Base-by-base conservation (phyloP, 2,329 filamentous ascomycete genomes). In the Pseudogymnoascus sp. region DNA sequence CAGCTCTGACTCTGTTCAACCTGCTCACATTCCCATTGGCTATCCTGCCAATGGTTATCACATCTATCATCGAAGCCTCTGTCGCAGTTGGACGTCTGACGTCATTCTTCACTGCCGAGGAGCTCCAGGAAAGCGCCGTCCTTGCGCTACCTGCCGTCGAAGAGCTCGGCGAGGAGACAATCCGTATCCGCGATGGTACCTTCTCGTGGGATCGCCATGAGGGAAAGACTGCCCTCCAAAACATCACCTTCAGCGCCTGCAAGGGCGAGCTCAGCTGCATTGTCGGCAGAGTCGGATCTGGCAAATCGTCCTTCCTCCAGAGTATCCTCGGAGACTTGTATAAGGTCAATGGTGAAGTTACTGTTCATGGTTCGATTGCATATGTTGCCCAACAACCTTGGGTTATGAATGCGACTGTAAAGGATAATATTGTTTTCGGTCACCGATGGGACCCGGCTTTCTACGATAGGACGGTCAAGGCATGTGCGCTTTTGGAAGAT, bases 321-420 rank as follows among this genome's bases (percentile, higher is more conserved):
- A 86, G 89, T 62, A 84, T 99, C 63, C 84, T 99, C 3, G 95
- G 95, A 65, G 93, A 97, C 75, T 76, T 99, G 3, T 97, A 89
- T 87, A 97, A 97, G 75, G 82, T 88, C 60, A 86, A 90, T 65
- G 95, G 95, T 59, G 83, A 90, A 66, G 93, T 97, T 3, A 82
- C 89, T 63, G 82, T 99, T 8, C 87, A 90, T 69, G 96, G 95
- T 56, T 85, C 83, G 28, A 84, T 91, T 42, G 95, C 95, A 1
- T 99, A 97, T 74, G 95, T 96, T 64, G 90, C 92, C 14, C 96
- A 99, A 75, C 87, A 90, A 71, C 81, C 92, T 18, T 99, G 96
- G 95, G 90, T 99, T 61, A 93, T 97, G 87, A 99, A 99, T 73
- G 95, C 95, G 7, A 96, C 90, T 31, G 93, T 99, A 63, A 91